phyloP scores from a whole-genome alignment of 495 filamentous ascomycete species.

The Aspergillus heteromorphus region DNA sequence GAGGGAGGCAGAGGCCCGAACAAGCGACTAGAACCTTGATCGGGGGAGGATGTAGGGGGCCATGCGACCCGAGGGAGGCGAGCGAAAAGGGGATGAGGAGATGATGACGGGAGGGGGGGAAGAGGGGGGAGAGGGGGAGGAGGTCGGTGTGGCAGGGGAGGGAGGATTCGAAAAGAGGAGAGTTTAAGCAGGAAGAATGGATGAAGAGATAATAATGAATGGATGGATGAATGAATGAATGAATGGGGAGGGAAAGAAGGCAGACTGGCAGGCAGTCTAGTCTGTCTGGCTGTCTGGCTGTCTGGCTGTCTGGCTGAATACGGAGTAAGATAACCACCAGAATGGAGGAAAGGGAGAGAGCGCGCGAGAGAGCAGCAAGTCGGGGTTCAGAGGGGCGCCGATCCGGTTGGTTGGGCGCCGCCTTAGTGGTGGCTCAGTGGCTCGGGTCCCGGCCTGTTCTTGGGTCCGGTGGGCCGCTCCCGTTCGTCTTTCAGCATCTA shows the following conservation, averaged over 20 bases:
- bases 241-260: not conserved
- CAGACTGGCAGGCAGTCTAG: not conserved
- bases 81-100: slow-evolving; percentile 3
- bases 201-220: not conserved
- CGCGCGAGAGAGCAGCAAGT: no score
- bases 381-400: slow-evolving; percentile 8
- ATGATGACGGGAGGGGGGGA: slow-evolving; percentile 1
- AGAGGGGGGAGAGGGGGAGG: not conserved
- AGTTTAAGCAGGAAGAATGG: not conserved
- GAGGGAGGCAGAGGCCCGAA: slow-evolving; percentile 3
- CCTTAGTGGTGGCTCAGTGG: no score
- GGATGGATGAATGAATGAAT: not conserved
- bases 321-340: no score
- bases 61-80: slow-evolving; percentile 11
- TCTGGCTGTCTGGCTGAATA: no score
- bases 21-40: slow-evolving; percentile 5
- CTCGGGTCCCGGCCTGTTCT: no score
- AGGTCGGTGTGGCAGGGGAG: no score
- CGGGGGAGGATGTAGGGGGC: slow-evolving; percentile 1
- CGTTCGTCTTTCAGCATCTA: no score
- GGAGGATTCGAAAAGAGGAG: not conserved
- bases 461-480: not conserved
- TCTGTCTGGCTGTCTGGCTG: no score
- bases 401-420: slow-evolving; percentile 9
- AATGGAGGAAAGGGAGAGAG: no score